phyloP scores from a whole-genome alignment of 1,139 yeast species.

The Zygosaccharomyces sapae region DNA sequence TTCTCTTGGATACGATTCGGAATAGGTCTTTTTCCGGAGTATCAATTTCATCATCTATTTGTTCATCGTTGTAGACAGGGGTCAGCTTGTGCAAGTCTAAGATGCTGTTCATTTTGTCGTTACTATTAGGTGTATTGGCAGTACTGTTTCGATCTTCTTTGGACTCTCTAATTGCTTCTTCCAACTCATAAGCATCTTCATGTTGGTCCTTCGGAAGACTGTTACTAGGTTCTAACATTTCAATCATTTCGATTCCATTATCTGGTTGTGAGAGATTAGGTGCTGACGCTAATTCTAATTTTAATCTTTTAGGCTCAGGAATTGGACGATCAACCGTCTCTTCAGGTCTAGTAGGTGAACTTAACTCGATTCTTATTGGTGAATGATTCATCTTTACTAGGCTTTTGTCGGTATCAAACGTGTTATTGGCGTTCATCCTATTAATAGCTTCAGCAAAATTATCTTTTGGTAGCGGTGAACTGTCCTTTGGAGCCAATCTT shows the following conservation, averaged over 20 bases:
- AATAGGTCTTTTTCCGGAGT: slow-evolving; percentile 15
- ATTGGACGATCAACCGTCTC: slow-evolving; percentile 29
- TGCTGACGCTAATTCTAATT: slow-evolving; percentile 17
- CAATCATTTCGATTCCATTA: slow-evolving; percentile 11
- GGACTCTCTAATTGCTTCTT: slow-evolving; percentile 8
- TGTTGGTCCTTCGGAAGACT: slow-evolving; percentile 19
- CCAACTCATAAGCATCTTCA: slow-evolving; percentile 3
- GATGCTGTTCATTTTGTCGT: slow-evolving; percentile 7
- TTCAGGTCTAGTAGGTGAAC: slow-evolving; percentile 23
- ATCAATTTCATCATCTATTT: slow-evolving; percentile 5
- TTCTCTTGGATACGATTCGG: slow-evolving; percentile 18
- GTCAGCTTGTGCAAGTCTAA: slow-evolving; percentile 17
- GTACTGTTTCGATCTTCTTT: slow-evolving; percentile 7
- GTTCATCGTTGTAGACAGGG: slow-evolving; percentile 14
- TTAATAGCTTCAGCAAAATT: slow-evolving; percentile 9
- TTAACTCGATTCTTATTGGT: slow-evolving; percentile 20
- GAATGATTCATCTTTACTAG: slow-evolving; percentile 18
- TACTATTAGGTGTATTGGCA: slow-evolving; percentile 4
- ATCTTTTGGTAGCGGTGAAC: slow-evolving; percentile 4
- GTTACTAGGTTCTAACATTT: slow-evolving; percentile 18
- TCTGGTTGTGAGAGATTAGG: slow-evolving; percentile 17
- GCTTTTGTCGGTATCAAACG: slow-evolving; percentile 19
- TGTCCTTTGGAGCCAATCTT: slow-evolving; percentile 10
- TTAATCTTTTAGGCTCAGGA: slow-evolving; percentile 22
- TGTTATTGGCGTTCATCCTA: slow-evolving; percentile 24